Percentiles rank a stretch among this genome's conserved stretches.
These are phyloP conservation scores for Trichoderma harzianum DNA, from an alignment of 2,329 filamentous ascomycete species.

Conservation along the genomic window DNA sequence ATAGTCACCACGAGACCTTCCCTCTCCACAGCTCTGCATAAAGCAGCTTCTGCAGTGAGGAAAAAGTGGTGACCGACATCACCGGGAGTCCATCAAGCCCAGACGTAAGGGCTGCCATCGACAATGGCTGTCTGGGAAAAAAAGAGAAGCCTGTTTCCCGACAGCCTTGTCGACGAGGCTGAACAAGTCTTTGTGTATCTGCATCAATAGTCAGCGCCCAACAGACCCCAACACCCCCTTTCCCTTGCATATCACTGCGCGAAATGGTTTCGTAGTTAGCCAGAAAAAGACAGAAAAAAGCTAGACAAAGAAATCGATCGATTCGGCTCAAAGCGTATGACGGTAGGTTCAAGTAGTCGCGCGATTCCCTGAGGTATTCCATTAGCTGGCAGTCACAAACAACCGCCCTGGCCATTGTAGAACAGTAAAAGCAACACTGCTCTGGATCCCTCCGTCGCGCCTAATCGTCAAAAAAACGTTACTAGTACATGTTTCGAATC, in stretches of 20 bases:
- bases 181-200: not conserved
- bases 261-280: not conserved
- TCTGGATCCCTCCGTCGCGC: not conserved
- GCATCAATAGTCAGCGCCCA: conserved; percentile 1
- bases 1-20: not conserved
- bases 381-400: conserved; percentile 8
- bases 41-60: conserved; percentile 51
- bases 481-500: conserved; percentile 24
- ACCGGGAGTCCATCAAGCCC: conserved; percentile 14
- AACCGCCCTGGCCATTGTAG: not conserved
- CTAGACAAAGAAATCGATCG: not conserved
- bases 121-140: not conserved
- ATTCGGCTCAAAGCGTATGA: conserved; percentile 5
- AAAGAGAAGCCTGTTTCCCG: not conserved
- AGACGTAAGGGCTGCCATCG: not conserved
- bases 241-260: conserved; percentile 29
- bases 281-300: not conserved
- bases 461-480: conserved; percentile 25
- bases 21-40: conserved; percentile 50
- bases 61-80: conserved; percentile 37
- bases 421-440: not conserved
- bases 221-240: not conserved
- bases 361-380: not conserved
- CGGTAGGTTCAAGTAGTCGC: conserved; percentile 11
- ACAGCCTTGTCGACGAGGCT: not conserved